These are phyloP conservation scores for Hysterium pulicare DNA, from an alignment of 2,329 filamentous ascomycete genomes.

Conservation along the genomic window DNA sequence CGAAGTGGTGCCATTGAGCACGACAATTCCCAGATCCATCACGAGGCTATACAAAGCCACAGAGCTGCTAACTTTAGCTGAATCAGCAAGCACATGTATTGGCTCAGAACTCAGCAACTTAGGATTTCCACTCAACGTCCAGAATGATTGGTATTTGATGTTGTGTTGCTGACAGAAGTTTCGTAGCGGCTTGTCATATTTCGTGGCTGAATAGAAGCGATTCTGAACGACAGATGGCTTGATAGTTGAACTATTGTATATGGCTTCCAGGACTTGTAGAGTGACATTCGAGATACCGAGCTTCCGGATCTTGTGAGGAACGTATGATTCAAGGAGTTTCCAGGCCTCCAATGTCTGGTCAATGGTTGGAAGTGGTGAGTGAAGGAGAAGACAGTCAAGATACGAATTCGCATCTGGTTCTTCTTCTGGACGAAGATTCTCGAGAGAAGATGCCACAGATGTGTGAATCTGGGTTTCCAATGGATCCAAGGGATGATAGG, in stretches of 20 bases:
- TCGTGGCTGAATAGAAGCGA: slow-evolving; percentile 61
- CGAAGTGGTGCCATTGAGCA: slow-evolving; percentile 58
- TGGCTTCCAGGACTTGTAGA: slow-evolving; percentile 53
- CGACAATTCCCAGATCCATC: slow-evolving; percentile 48
- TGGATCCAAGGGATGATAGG: slow-evolving; percentile 58
- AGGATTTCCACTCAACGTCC: slow-evolving; percentile 60
- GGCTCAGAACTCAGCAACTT: slow-evolving; percentile 45
- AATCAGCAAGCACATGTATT: slow-evolving; percentile 50
- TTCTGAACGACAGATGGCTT: slow-evolving; percentile 71
- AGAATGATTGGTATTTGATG: slow-evolving; percentile 59
- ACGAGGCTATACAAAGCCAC: slow-evolving; percentile 57
- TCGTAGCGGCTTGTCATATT: slow-evolving; percentile 60
- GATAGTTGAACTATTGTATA: slow-evolving; percentile 48
- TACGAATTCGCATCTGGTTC: slow-evolving; percentile 43
- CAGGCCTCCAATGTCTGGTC: slow-evolving; percentile 62
- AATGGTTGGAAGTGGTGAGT: slow-evolving; percentile 53
- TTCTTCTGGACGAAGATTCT: slow-evolving; percentile 50
- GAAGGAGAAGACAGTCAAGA: slow-evolving; percentile 58
- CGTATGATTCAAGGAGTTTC: slow-evolving; percentile 62
- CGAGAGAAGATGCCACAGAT: slow-evolving; percentile 65
- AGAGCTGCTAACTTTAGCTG: slow-evolving; percentile 40
- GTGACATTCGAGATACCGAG: slow-evolving; percentile 75
- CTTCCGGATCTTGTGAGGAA: slow-evolving; percentile 61
- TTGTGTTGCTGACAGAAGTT: slow-evolving; percentile 51
- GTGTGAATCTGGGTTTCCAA: slow-evolving; percentile 63